phyloP scores from a whole-genome alignment of 2,329 filamentous ascomycete genomes.

The Claviceps humidiphila region DNA sequence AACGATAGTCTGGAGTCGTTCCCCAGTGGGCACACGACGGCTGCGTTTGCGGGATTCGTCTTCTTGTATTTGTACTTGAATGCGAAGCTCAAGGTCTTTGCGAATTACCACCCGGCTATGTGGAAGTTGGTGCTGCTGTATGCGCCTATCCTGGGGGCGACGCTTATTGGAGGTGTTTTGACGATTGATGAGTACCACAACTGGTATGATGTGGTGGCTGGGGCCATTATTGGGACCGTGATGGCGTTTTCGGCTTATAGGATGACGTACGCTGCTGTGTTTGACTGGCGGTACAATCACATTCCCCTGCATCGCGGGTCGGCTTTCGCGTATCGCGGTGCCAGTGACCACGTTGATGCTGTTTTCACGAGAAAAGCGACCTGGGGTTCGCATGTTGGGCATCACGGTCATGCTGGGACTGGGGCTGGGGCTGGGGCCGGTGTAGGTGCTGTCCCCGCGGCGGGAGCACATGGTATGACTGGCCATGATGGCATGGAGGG shows the following conservation, averaged over 20 bases:
- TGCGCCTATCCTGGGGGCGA: slow-evolving; percentile 52
- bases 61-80: slow-evolving; percentile 64
- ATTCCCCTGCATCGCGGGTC: slow-evolving; percentile 45
- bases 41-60: slow-evolving; percentile 58
- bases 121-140: slow-evolving; percentile 59
- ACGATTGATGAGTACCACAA: slow-evolving; percentile 65
- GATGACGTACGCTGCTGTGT: slow-evolving; percentile 54
- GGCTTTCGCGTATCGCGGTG: slow-evolving; percentile 4
- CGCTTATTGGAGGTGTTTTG: slow-evolving; percentile 53
- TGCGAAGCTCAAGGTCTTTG: slow-evolving; percentile 63
- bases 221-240: slow-evolving; percentile 49
- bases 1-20: slow-evolving; percentile 59
- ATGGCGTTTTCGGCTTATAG: slow-evolving; percentile 54
- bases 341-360: slow-evolving; percentile 2
- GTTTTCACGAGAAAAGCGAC: slow-evolving; percentile 5
- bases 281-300: slow-evolving; percentile 55
- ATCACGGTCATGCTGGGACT: neutral
- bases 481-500: neutral
- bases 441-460: neutral
- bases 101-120: slow-evolving; percentile 59
- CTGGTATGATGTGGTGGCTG: slow-evolving; percentile 61
- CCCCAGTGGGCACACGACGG: slow-evolving; percentile 61
- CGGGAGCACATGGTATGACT: neutral
- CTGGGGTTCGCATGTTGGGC: slow-evolving; percentile 4
- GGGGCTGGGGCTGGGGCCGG: neutral